Percentiles rank a stretch among this genome's conserved stretches.
Conservation (phyloP, 2,329 filamentous ascomycete genomes). For the Tolypocladium cylindrosporum region DNA sequence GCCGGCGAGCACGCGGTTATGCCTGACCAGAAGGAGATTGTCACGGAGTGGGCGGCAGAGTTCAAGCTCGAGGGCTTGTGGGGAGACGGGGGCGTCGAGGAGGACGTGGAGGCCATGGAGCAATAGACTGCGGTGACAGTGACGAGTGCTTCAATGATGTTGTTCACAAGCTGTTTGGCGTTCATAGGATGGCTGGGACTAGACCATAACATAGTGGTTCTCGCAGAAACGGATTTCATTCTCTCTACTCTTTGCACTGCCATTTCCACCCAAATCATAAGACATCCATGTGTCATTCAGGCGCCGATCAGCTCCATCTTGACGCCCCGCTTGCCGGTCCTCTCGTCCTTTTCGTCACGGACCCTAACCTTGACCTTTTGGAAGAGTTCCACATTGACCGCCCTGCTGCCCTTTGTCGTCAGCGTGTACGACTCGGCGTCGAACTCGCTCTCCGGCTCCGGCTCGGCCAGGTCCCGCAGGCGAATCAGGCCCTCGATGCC, state of each 20-base stretch:
- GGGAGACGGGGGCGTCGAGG: slow-evolving; percentile 47
- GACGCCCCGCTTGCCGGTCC: slow-evolving; percentile 89
- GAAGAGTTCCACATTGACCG: slow-evolving; percentile 69
- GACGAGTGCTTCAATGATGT: background rate
- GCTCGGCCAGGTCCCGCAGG: slow-evolving; percentile 68
- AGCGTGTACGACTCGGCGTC: slow-evolving; percentile 81
- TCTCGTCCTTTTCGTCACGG: slow-evolving; percentile 85
- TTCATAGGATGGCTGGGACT: slow-evolving; percentile 21
- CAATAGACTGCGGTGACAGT: slow-evolving; percentile 23
- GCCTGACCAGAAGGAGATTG: slow-evolving; percentile 73
- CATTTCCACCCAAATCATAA: background rate
- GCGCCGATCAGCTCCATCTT: slow-evolving; percentile 57
- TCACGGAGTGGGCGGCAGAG: slow-evolving; percentile 86
- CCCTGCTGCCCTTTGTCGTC: slow-evolving; percentile 43
- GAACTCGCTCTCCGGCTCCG: slow-evolving; percentile 71
- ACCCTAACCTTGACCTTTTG: slow-evolving; percentile 85
- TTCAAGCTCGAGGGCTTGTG: slow-evolving; percentile 92
- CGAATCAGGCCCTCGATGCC: slow-evolving; percentile 90
- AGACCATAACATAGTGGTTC: slow-evolving; percentile 5
- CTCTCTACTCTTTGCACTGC: background rate
- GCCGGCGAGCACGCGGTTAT: slow-evolving; percentile 33
- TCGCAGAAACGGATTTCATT: background rate
- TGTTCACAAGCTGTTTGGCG: slow-evolving; percentile 14
- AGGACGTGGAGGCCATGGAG: slow-evolving; percentile 39
- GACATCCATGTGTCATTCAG: slow-evolving; percentile 5